Evolutionary conservation across 2,329 filamentous ascomycete species (phyloP), one percentile per base, ranked within the genome.

Genomic region (Hymenoscyphus occultus): DNA sequence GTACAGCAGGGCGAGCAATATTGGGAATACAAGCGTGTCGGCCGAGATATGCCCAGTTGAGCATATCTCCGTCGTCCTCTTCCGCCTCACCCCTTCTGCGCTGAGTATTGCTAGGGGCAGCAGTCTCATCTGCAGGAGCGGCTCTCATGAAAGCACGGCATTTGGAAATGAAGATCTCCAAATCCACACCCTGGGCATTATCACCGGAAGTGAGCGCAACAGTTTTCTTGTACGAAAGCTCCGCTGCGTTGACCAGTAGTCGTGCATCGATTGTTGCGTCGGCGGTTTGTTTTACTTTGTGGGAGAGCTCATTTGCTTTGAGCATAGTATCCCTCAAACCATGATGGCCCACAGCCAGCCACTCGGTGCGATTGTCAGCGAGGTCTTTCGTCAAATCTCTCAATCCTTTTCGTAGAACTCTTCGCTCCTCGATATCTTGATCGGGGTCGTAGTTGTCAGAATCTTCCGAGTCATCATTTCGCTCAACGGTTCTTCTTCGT

Each of bases 251-350:
- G 59, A 97, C 90, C 3, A 98, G 83, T 32, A 96, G 82, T n/a
- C 91, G 87, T 0, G 94, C 93, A 75, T 99, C 95, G 67, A 96
- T 89, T 0, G 90, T 91, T 0, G 95, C 95, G 76, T 98, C 95
- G 1, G 89, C 87, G 0, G 95, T 97, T 79, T 97, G 93, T 72
- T 90, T 91, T 66, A 96, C 89, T 70, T 86, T 82, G 64, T 82
- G 81, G 67, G 89, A 88, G 14, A 89, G 78, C 42, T 82, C 77
- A 71, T 95, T 88, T 16, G 90, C 88, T 68, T 84, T 83, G 31
- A 84, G 76, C 31, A 98, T 80, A 1, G 87, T 86, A 10, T 89
- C 81, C 65, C 84, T 80, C 16, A 97, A 80, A 1, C 87, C 86
- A 31, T 82, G 80, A 9, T 89, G 90, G 45, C 86, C 85, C 0